phyloP scores from a whole-genome alignment of 352 stramenopile genomes.

The Globisporangium nodosum region DNA sequence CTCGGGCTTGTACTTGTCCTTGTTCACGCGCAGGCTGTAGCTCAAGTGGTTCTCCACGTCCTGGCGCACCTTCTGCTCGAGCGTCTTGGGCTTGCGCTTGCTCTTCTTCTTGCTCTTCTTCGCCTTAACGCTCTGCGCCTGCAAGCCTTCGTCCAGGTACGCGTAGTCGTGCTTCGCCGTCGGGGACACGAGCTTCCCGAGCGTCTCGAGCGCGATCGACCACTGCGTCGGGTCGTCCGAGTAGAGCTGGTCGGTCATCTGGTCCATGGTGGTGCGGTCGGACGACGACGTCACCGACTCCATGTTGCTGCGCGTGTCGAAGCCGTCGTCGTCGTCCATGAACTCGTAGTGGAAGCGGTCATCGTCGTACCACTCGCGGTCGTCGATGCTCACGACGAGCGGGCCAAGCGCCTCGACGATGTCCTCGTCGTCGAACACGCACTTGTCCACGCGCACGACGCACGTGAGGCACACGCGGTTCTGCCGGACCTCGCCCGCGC shows the following conservation, averaged over 20 bases:
- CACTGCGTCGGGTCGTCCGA: slow-evolving; percentile 32
- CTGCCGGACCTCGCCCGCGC: slow-evolving; percentile 29
- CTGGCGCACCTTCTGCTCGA: slow-evolving; percentile 23
- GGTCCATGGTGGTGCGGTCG: slow-evolving; percentile 10
- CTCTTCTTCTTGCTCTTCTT: slow-evolving; percentile 18
- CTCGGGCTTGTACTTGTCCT: slow-evolving; percentile 14
- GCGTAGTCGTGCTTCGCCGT: slow-evolving; percentile 7
- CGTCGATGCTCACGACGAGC: slow-evolving; percentile 30
- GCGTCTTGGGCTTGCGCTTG: slow-evolving; percentile 17
- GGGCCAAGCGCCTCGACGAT: slow-evolving; percentile 36
- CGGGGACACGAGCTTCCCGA: slow-evolving; percentile 32
- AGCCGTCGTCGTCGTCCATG: slow-evolving; percentile 19
- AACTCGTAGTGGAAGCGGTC: slow-evolving; percentile 12
- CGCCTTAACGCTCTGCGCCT: background rate
- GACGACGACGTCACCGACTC: background rate
- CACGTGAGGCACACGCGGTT: slow-evolving; percentile 40
- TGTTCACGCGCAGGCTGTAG: slow-evolving; percentile 16
- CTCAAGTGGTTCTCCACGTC: slow-evolving; percentile 39
- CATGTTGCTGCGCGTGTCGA: slow-evolving; percentile 15
- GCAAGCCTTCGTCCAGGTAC: slow-evolving; percentile 1
- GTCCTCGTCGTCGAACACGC: slow-evolving; percentile 43
- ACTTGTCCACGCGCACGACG: slow-evolving; percentile 37
- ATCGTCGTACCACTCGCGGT: slow-evolving; percentile 34
- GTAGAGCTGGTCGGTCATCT: slow-evolving; percentile 29
- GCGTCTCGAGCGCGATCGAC: slow-evolving; percentile 38